Evolutionary conservation across 2,329 filamentous ascomycete genomes (phyloP), one percentile per base, ranked within the genome.

Genomic region (Trematosphaeria pertusa): DNA sequence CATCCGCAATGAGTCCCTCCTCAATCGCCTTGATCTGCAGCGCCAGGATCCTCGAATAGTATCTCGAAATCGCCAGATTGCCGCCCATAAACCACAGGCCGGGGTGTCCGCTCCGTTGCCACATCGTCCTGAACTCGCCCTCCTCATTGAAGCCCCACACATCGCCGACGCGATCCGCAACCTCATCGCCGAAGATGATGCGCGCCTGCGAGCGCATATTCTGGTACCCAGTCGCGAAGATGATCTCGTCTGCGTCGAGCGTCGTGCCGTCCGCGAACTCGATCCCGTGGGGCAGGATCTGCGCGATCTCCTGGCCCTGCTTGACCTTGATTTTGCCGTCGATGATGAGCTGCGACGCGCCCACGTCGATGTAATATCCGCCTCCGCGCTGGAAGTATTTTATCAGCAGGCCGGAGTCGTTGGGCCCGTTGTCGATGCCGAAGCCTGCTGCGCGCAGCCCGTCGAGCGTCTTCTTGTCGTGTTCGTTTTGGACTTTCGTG

Each of bases 341-440:
- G 8, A 72, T 61, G 31, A 79, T 77, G 38, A 74, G 65, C 20
- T 64, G 63, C 1, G 67, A 75, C 3, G 68, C 69, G 1, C 77
- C 77, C 18, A 77, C 72, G 45, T 80, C 76, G 37, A 79, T 71
- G 50, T 78, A 79, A 54, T 79, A 76, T 0, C 77, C 75, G 3
- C 77, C 77, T 21, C 72, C 65, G 2, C 74, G 70, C 37, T 75
- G 70, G 46, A 65, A 72, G 21, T 78, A 65, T 42, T 75, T 70
- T 26, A 62, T 75, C 61, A 44, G 60, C 59, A 61, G 68, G 56
- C 41, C 74, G 50, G 43, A 37, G 12, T 61, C 55, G 48, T 51
- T 52, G 1, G 60, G 61, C 1, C 65, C 65, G 7, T 39, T 57
- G 31, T 78, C 74, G 5, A 74, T 37, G 15, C 61, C 63, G 57